phyloP scores from a whole-genome alignment of 805 yeast species.

The Myxozyma sirexii region DNA sequence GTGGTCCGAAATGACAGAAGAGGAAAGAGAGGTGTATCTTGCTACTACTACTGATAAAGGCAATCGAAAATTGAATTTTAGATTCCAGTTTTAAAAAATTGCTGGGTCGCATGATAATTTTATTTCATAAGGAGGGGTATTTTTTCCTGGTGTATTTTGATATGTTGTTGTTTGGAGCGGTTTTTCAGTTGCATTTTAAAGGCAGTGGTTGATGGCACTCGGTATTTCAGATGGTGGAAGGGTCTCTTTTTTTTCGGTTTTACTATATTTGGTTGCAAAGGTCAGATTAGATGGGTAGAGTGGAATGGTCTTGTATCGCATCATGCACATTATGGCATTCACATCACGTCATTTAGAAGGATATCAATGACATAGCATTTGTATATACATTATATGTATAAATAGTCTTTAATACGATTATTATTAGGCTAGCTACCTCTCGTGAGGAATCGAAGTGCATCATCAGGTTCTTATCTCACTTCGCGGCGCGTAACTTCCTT shows the following conservation, averaged over 20 bases:
- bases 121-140: background rate
- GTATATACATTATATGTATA: no score
- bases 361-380: no score
- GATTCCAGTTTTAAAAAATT: slow-evolving; percentile 37
- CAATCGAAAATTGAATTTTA: slow-evolving; percentile 58
- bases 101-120: no score
- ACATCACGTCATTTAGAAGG: no score
- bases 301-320: no score
- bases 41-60: slow-evolving; percentile 55
- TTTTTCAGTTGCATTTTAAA: background rate
- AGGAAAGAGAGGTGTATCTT: slow-evolving; percentile 55
- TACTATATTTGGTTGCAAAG: no score
- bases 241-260: no score
- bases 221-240: background rate
- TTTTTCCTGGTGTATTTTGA: background rate
- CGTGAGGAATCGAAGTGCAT: background rate
- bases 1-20: slow-evolving; percentile 56
- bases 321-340: no score
- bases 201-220: background rate
- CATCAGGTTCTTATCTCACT: background rate
- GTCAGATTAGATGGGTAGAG: no score
- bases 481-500: background rate
- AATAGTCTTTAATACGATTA: no score
- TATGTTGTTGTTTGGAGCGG: background rate
- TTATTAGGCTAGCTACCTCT: no score